phyloP scores from a whole-genome alignment of 139 green algal species.

The Picochlorum costavermella region DNA sequence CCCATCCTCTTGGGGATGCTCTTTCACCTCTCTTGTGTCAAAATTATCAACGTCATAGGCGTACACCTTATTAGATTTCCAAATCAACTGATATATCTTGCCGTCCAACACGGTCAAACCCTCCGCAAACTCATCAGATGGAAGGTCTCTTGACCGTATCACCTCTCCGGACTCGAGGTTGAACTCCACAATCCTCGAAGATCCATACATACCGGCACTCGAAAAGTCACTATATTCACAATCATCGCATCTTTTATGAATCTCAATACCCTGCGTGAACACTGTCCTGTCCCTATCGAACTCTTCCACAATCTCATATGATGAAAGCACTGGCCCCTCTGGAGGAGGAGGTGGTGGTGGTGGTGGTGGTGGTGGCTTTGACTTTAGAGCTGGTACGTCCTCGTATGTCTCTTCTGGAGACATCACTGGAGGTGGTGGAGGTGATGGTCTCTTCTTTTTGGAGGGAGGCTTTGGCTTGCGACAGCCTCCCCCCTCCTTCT shows the following conservation, averaged over 20 bases:
- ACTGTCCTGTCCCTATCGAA: conserved; percentile 59
- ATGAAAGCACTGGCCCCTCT: conserved; percentile 19
- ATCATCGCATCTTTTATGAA: conserved; percentile 44
- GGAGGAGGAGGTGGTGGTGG: neutral
- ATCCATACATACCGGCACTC: conserved; percentile 67
- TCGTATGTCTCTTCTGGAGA: neutral
- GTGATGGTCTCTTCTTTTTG: too few species aligned
- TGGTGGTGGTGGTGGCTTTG: neutral
- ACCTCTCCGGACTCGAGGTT: conserved; percentile 51
- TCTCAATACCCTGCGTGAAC: conserved; percentile 80
- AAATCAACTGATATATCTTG: conserved; percentile 68
- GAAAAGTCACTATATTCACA: conserved; percentile 67
- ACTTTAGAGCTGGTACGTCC: neutral
- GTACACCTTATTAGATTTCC: conserved; percentile 34
- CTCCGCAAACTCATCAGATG: conserved; percentile 64
- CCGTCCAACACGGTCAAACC: conserved; percentile 48
- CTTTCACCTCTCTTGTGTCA: conserved; percentile 17
- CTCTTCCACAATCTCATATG: conserved; percentile 48
- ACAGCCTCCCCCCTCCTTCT: too few species aligned
- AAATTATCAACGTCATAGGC: conserved; percentile 33
- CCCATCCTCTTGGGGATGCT: conserved; percentile 40
- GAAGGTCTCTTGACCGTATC: conserved; percentile 20
- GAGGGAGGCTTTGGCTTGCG: too few species aligned
- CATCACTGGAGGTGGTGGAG: too few species aligned
- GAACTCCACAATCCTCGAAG: conserved; percentile 56